Percentiles rank a stretch among this genome's conserved stretches.
Evolutionary conservation across 257 asterid species (phyloP).

Genomic region (Solanum medicagineum): DNA sequence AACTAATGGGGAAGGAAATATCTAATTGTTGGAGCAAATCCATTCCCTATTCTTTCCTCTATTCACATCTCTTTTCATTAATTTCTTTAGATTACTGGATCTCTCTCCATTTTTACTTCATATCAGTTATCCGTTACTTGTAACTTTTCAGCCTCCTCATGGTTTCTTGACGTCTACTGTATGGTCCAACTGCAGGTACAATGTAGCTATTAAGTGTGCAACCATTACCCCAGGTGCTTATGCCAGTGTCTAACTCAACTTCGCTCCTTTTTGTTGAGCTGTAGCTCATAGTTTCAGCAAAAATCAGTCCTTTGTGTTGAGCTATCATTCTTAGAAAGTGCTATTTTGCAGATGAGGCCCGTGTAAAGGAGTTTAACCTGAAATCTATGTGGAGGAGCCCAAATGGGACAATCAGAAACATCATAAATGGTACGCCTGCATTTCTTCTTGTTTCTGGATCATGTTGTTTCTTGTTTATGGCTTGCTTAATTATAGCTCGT

Average conservation of each 20-base stretch:
- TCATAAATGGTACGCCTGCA: slow-evolving; percentile 64
- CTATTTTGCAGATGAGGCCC: slow-evolving; percentile 67
- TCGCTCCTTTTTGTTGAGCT: background rate
- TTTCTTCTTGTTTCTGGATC: background rate
- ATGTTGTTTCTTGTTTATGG: background rate
- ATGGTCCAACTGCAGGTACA: slow-evolving; percentile 45
- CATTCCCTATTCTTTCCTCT: background rate
- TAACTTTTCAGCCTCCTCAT: background rate
- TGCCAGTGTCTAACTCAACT: background rate
- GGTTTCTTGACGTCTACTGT: background rate
- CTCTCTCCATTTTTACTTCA: background rate
- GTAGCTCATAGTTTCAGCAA: background rate
- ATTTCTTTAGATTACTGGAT: background rate
- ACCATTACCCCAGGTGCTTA: slow-evolving; percentile 73
- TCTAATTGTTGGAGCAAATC: background rate
- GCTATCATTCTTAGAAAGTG: background rate
- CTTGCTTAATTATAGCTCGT: background rate
- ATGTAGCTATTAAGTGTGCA: slow-evolving; percentile 82
- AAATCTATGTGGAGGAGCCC: slow-evolving; percentile 98
- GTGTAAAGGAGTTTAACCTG: slow-evolving; percentile 70
- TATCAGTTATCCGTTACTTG: background rate
- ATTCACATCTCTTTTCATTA: background rate
- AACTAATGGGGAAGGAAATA: background rate
- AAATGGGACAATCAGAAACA: slow-evolving; percentile 98
- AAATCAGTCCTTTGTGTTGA: background rate